phyloP scores from a whole-genome alignment of 169 alveolate genomes.

The Cystoisospora suis region DNA sequence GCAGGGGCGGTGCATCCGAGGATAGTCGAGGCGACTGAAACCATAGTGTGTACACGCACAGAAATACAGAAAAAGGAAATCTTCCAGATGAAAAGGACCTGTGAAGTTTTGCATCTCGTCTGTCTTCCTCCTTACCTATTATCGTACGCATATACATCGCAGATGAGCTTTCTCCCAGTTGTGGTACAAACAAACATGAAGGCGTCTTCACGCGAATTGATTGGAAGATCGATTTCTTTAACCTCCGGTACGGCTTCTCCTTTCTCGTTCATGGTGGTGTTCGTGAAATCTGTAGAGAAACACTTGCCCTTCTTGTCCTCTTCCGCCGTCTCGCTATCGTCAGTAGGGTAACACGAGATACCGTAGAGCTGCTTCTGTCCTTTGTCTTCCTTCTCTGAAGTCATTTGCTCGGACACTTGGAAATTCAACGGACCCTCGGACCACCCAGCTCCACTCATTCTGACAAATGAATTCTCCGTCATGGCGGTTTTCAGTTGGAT shows the following conservation, averaged over 20 bases:
- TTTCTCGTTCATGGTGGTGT: neutral
- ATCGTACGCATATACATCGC: neutral
- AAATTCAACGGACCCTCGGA: neutral
- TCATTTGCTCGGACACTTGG: neutral
- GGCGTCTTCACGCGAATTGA: neutral
- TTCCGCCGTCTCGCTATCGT: neutral
- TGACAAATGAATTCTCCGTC: neutral
- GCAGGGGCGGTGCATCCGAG: no score
- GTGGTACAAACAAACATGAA: slow-evolving; percentile 14
- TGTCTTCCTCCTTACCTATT: slow-evolving; percentile 6
- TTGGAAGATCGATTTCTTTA: neutral
- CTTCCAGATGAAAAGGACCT: no score
- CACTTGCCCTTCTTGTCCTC: neutral
- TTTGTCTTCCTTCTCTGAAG: neutral
- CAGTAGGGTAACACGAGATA: neutral
- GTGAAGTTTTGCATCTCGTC: no score
- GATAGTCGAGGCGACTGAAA: no score
- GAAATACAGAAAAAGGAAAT: no score
- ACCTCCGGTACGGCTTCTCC: neutral
- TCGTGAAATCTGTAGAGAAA: neutral
- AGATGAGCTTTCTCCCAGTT: neutral
- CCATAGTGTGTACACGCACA: no score
- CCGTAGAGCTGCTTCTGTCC: neutral
- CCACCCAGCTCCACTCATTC: slow-evolving; percentile 3
- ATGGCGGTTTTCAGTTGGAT: neutral